Evolutionary conservation across 2,329 filamentous ascomycete species (phyloP), one percentile per base, ranked within the genome.

Genomic region (Colletotrichum sublineola): DNA sequence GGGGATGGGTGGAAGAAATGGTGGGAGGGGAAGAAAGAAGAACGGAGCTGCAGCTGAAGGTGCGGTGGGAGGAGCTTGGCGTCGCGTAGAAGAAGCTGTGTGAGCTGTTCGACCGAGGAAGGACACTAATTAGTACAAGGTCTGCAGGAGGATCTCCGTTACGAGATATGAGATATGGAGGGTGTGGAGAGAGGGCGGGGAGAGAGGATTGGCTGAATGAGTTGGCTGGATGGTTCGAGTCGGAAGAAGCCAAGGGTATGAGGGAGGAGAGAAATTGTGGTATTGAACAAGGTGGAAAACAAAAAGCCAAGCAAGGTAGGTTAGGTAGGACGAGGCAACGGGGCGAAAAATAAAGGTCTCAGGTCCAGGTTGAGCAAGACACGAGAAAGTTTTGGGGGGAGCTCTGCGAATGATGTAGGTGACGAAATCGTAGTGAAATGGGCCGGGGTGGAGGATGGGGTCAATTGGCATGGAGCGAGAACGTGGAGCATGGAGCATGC

Each of bases 61-160:
- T 60, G 67, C 24, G 67, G 46, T 6, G 56, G 70, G 18, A 61
- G 48, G 75, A 86, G 81, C 81, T 85, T 86, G 80, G 83, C 80
- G 82, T 86, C 84, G 76, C 81, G 82, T 76, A 89, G 84, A 71
- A 88, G 81, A 76, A 89, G 84, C 79, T 89, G 88, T 75, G 84
- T 80, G 76, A 86, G 81, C 87, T 89, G 76, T 64, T 71, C 67
- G 74, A 52, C 68, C 64, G 71, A 75, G 74, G 64, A 76, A 69
- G 67, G 67, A 18, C 29, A 63, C 68, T 46, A 60, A 63, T 60
- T 73, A 76, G 75, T 74, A 67, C 63, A 68, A 68, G 55, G 76
- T 73, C 74, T 74, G 63, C 74, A 69, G 50, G 31, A 46, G 5
- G 40, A 36, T 24, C 42, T 64, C 62, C 55, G 73, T 57, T 29